A percentile compares a stretch with the other conserved stretches of the same genome.
These are phyloP conservation scores for Pseudopyricularia javanii DNA, from an alignment of 2,329 filamentous ascomycete genomes.

Conservation along the genomic window DNA sequence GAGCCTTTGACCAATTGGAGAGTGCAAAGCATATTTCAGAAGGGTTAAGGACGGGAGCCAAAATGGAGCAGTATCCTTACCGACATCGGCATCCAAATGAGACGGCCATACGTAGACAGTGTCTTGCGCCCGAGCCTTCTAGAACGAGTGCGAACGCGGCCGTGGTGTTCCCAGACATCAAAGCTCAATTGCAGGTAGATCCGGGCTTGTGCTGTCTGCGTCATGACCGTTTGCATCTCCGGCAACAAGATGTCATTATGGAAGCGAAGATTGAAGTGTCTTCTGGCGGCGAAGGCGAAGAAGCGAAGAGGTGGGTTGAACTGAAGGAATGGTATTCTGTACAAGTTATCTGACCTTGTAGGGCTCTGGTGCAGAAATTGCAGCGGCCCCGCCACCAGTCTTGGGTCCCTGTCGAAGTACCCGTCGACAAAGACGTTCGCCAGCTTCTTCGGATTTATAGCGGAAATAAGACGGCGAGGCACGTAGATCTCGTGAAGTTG, in stretches of 20 bases:
- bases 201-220: neutral
- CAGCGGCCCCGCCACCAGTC: neutral
- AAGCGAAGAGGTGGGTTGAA: neutral
- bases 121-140: too few relatives aligned
- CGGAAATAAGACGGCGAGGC: neutral
- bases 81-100: too few relatives aligned
- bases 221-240: too few relatives aligned
- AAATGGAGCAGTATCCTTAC: too few relatives aligned
- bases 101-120: too few relatives aligned
- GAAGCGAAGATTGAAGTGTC: neutral
- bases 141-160: too few relatives aligned
- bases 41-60: too few relatives aligned
- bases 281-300: neutral
- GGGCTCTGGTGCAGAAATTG: neutral
- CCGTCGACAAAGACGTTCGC: neutral
- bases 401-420: neutral
- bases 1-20: neutral
- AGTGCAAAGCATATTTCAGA: neutral
- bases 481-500: neutral
- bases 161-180: neutral
- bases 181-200: neutral
- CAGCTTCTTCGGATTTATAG: too few relatives aligned
- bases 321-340: too few relatives aligned
- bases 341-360: neutral
- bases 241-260: neutral